Base-by-base conservation (phyloP, 108 stramenopile genomes). In the Cyclotella cryptica region DNA sequence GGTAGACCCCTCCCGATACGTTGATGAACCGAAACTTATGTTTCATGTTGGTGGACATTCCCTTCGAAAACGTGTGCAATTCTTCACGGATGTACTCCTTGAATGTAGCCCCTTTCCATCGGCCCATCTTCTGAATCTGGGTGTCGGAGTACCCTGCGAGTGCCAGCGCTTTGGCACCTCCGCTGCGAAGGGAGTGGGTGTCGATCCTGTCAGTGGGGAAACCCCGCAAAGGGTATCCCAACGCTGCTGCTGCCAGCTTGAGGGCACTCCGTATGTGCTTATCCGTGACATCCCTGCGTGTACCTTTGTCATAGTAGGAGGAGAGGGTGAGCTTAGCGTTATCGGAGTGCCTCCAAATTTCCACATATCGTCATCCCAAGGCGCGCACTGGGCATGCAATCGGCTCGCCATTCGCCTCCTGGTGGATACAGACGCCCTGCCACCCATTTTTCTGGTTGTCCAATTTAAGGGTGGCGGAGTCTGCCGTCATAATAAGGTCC, bases 11-110 rank as follows among this genome's bases (percentile, higher is more conserved):
- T 14, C 14, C 13, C 3, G 21, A 3, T 1, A 59, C 26, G 28
- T 69, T 69, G n/a, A 69, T 30, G 18, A 55, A 69, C 2, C 39
- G 5, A 17, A 69, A 54, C 14, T 35, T n/a, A n/a, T n/a, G n/a
- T n/a, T n/a, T n/a, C n/a, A n/a, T n/a, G n/a, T 69, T 55, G 5
- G 26, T 69, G 13, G 61, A 73, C 72, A 73, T 73, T 4, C 72
- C 61, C 1, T 47, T 46, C 3, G 60, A 73, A 57, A 58, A 71
- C 9, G 15, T 15, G 52, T 51, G 22, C 10, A 71, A 19, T 14
- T 59, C 21, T 24, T 73, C 72, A 0, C 60, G 46, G 0, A 73
- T 51, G 46, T 73, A 73, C 29, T 73, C 61, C 17, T 29, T 61
- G 28, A 73, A 73, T 6, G 72, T 73, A 27, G 24, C 46, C 0